Percentiles rank a stretch among this genome's conserved stretches.
Conservation (phyloP, 169 alveolate genomes). For the Theileria luwenshuni region DNA sequence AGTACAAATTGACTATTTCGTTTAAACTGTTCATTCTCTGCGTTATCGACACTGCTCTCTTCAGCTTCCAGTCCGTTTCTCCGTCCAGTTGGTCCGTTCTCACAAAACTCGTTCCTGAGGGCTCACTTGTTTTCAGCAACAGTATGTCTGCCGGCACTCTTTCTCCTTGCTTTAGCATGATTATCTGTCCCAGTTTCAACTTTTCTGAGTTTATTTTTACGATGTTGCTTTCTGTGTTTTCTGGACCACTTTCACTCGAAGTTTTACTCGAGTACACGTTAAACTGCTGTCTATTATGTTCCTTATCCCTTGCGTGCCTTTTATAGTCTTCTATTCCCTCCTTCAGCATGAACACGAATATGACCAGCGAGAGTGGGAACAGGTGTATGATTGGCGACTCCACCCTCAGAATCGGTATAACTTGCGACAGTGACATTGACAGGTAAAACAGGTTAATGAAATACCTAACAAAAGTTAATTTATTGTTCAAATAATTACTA, state of each 20-base stretch:
- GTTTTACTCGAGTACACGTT: conserved; percentile 66
- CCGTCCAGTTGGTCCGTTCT: conserved; percentile 99
- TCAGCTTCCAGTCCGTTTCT: conserved; percentile 99
- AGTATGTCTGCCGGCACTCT: conserved; percentile 97
- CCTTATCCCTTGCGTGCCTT: conserved; percentile 81
- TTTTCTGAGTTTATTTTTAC: conserved; percentile 81
- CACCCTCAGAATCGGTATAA: conserved; percentile 89
- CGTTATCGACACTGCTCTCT: conserved; percentile 88
- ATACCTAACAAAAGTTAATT: conserved; percentile 33
- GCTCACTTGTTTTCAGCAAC: conserved; percentile 81
- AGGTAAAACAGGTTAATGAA: conserved; percentile 94
- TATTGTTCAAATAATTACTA: not conserved
- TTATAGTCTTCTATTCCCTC: conserved; percentile 95
- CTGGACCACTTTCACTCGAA: too few relatives aligned
- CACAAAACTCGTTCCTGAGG: conserved; percentile 78
- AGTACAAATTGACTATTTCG: conserved; percentile 72
- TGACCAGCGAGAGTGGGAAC: conserved; percentile 93
- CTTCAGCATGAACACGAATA: conserved; percentile 88
- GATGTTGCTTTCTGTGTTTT: too few relatives aligned
- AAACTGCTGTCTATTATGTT: conserved; percentile 80
- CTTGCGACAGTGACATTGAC: conserved; percentile 89
- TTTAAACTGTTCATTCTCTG: conserved; percentile 76
- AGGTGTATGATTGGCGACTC: conserved; percentile 94
- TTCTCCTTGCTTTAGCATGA: conserved; percentile 87
- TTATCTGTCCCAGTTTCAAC: conserved; percentile 90